Base-by-base conservation (phyloP, 2,329 filamentous ascomycete species). In the Bipolaris oryzae region DNA sequence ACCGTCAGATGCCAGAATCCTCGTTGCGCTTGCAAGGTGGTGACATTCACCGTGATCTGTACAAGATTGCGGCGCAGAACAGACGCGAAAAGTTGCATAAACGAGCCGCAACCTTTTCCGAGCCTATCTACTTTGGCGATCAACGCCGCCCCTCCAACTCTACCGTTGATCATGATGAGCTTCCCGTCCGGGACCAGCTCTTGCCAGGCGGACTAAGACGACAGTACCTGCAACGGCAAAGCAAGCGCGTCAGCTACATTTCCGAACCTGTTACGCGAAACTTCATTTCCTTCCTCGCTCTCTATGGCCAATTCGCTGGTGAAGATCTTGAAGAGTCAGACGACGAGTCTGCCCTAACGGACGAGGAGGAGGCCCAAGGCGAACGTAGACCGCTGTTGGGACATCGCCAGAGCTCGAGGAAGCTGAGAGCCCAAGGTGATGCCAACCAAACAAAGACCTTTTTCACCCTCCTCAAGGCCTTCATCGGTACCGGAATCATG, bases 401-500 rank as follows among this genome's bases (percentile, higher is more conserved):
- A 5, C 79, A 82, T 28, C 80, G 84, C 13, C 83, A 79, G 69
- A 85, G 79, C 63, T 81, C 85, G 1, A 73, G 65, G 58, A 75
- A 73, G 58, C 77, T 82, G 20, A 79, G 74, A 58, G 55, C 67
- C 18, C 78, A 83, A 34, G 88, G 87, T 18, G 87, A 89, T 66
- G 88, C 89, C 1, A 83, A 84, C 50, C 88, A 84, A n/a, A 77
- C 83, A 37, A 89, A 90, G 77, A 88, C 89, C 0, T 92, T 92
- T 76, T 91, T 92, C 73, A 92, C 89, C 0, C 79, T 92, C 9
- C 79, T 92, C 49, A 92, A 92, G 74, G 89, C 89, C 1, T 92
- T 92, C 67, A 84, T 92, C 50, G 89, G 89, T 45, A 92, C 89
- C 0, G 89, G 89, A 58, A 92, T 92, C 73, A 91, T 92, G 86